These are phyloP conservation scores for Suillus weaverae DNA, from an alignment of 768 basidiomycete species.

Conservation along the genomic window DNA sequence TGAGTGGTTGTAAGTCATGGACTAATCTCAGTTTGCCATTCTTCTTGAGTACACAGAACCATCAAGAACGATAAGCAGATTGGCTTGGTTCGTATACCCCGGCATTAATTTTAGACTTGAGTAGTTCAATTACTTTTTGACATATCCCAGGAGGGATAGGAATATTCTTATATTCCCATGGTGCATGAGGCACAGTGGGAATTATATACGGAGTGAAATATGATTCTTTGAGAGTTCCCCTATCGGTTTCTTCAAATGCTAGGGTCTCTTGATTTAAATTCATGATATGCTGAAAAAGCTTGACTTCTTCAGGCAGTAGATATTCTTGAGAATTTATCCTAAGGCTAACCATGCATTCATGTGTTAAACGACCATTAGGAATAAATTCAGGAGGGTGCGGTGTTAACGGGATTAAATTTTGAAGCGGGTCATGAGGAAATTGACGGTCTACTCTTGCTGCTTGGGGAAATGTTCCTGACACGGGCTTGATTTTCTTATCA, in stretches of 20 bases:
- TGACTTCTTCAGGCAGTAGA: slow-evolving; percentile 1
- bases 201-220: slow-evolving; percentile 35
- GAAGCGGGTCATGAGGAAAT: background rate
- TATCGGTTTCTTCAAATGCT: slow-evolving; percentile 38
- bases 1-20: slow-evolving; percentile 24
- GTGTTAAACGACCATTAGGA: background rate
- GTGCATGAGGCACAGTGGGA: slow-evolving; percentile 34
- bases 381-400: background rate
- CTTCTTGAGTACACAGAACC: slow-evolving; percentile 39
- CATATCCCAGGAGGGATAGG: slow-evolving; percentile 31
- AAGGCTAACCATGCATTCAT: background rate
- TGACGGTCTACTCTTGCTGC: background rate
- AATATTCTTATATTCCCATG: slow-evolving; percentile 30
- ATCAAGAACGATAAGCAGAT: slow-evolving; percentile 36
- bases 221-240: slow-evolving; percentile 15
- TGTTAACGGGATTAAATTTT: background rate
- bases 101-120: slow-evolving; percentile 31
- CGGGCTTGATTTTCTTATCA: slow-evolving; percentile 2
- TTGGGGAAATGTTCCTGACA: background rate
- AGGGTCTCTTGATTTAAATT: slow-evolving; percentile 31
- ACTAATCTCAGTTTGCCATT: slow-evolving; percentile 22
- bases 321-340: background rate
- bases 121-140: slow-evolving; percentile 15
- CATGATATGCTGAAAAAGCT: slow-evolving; percentile 26
- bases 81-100: slow-evolving; percentile 42